Conservation (phyloP, 176 grass and related monocot species). For the Musa beccarii region DNA sequence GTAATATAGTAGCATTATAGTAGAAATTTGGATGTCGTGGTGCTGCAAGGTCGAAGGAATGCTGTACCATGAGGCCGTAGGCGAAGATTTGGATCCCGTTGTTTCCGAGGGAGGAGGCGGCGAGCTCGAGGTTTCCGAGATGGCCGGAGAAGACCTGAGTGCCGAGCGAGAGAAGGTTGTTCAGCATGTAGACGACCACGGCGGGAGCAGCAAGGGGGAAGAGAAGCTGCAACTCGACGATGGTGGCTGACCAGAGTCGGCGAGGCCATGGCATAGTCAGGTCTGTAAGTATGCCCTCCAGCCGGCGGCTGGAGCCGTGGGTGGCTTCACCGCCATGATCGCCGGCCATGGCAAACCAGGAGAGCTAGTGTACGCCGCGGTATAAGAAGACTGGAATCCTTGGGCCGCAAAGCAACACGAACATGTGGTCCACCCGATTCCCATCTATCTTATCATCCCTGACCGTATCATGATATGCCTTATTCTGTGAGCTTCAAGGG, state of each 20-base stretch:
- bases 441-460: no score
- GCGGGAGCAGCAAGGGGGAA: constrained; percentile 40
- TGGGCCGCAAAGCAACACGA: not conserved
- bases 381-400: not conserved
- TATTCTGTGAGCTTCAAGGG: no score
- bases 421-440: no score
- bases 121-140: constrained; percentile 66
- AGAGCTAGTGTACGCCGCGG: not conserved
- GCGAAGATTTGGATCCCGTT: constrained; percentile 70
- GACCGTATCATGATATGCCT: no score
- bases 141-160: constrained; percentile 67
- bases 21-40: not conserved
- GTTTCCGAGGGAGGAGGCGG: constrained; percentile 72
- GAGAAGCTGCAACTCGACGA: constrained; percentile 45
- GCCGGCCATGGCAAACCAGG: not conserved
- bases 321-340: not conserved
- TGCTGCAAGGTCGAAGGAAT: not conserved
- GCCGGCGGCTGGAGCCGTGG: constrained; percentile 1
- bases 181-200: constrained; percentile 53
- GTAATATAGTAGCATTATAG: not conserved
- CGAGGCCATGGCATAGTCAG: constrained; percentile 10
- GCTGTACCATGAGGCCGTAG: constrained; percentile 57
- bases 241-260: not conserved
- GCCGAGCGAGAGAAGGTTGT: constrained; percentile 48
- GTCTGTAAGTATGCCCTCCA: constrained; percentile 46